A percentile compares a stretch with the other conserved stretches of the same genome.
Evolutionary conservation across 2,329 filamentous ascomycete genomes (phyloP).

Genomic region (Xylariaceae sp.): DNA sequence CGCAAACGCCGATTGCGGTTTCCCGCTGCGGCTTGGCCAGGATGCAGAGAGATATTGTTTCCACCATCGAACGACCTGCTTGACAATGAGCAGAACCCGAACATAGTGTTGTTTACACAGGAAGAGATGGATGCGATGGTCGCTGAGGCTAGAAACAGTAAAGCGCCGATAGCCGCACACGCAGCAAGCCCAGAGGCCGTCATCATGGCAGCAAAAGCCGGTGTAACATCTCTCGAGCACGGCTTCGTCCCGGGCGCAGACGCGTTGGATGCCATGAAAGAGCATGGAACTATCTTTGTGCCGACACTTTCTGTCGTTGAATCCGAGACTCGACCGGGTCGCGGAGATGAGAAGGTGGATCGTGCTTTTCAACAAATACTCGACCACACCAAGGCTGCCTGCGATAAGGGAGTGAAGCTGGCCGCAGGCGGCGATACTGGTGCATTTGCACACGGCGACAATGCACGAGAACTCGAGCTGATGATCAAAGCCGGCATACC

Average conservation of each 20-base stretch:
- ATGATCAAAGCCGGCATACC: constrained; percentile 47
- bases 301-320: constrained; percentile 48
- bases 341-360: constrained; percentile 16
- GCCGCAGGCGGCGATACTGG: constrained; percentile 52
- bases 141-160: constrained; percentile 37
- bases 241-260: constrained; percentile 34
- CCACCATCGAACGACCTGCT: constrained; percentile 27
- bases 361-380: constrained; percentile 28
- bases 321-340: constrained; percentile 4
- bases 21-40: constrained; percentile 26
- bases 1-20: constrained; percentile 39
- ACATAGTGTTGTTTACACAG: constrained; percentile 41
- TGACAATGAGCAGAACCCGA: constrained; percentile 31
- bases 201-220: constrained; percentile 41
- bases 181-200: constrained; percentile 37
- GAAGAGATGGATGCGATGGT: constrained; percentile 49
- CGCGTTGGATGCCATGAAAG: constrained; percentile 38
- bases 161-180: constrained; percentile 40
- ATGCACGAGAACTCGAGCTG: constrained; percentile 50
- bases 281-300: constrained; percentile 44
- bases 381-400: constrained; percentile 38
- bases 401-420: constrained; percentile 42
- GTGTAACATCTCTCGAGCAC: constrained; percentile 46
- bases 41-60: constrained; percentile 28
- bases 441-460: constrained; percentile 48